Evolutionary conservation across 2,329 filamentous ascomycete species (phyloP), one percentile per base, ranked within the genome.

Genomic region (Claviceps paspali): DNA sequence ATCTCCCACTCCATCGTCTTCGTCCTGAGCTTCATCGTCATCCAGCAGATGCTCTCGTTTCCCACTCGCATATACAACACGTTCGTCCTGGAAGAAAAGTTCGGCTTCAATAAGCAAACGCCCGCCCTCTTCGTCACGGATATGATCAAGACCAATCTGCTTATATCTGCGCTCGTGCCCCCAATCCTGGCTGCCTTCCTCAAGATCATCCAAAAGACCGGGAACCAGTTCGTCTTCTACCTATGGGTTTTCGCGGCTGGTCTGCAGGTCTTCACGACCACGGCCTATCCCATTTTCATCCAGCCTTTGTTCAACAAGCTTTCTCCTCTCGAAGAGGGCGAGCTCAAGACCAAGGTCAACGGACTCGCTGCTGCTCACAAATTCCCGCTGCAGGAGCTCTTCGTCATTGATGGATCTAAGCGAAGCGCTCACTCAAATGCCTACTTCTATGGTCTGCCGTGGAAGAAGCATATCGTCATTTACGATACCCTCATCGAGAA

Each of bases 381-480:
- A 44, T 98, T 98, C 62, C 91, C 91, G 2, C 78, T 98, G 22
- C 77, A 82, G 44, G 86, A 96, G 54, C 72, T 98, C 31, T 85
- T 93, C 54, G 87, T 96, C 52, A 98, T 98, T 52, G 84, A 92
- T 53, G 84, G 84, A 41, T 86, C 80, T 64, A 91, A 87, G 67
- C 72, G 85, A 52, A 84, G 79, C 55, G 80, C 82, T 23, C 84
- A 92, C 64, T 85, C 80, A 60, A 92, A 92, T 56, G 84, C 84
- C 24, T 91, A 92, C 62, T 98, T 98, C 65, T 95, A 92, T 51
- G 91, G 91, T 42, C 73, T 98, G 39, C 91, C 91, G 29, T 98
- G 88, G 87, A 95, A 95, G 73, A 96, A 96, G 73, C 92, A 96
- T 67, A 98, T 98, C 65, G 91, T 98, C 52, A 92, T 98, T 54